Conservation (phyloP, 2,329 filamentous ascomycete genomes). For the Penicillium sp. region DNA sequence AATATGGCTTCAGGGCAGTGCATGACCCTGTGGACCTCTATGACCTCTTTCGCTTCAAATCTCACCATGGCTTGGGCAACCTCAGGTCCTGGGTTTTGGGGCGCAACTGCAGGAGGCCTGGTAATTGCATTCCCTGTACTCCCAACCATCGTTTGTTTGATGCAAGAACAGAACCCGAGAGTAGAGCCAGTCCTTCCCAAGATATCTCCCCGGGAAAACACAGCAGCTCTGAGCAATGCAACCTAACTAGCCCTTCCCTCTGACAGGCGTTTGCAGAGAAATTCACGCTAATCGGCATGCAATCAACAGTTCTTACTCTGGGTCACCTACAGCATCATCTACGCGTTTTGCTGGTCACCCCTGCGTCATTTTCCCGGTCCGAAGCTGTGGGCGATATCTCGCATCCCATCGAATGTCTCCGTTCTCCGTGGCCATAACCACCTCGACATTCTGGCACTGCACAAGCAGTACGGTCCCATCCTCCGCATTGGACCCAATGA, state of each 20-base stretch:
- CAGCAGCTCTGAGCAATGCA: background rate
- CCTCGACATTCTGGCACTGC: conserved; percentile 19
- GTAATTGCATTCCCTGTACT: conserved; percentile 17
- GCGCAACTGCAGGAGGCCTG: conserved; percentile 11
- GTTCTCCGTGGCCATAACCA: conserved; percentile 20
- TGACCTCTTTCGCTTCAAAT: background rate
- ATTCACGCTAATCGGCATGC: background rate
- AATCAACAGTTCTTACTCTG: conserved; percentile 1
- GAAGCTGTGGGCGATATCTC: conserved; percentile 18
- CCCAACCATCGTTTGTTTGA: conserved; percentile 2
- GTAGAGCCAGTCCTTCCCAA: background rate
- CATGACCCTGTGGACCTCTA: conserved; percentile 1
- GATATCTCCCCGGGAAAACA: background rate
- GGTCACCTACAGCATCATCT: conserved; percentile 8
- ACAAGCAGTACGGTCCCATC: conserved; percentile 16
- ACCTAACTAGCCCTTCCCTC: background rate
- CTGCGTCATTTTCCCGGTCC: conserved; percentile 26
- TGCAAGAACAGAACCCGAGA: conserved; percentile 12
- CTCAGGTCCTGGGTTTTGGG: conserved; percentile 11
- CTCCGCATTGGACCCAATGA: conserved; percentile 16
- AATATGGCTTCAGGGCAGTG: conserved; percentile 6
- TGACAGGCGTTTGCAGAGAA: background rate
- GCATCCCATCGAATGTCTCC: conserved; percentile 17
- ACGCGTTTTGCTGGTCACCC: conserved; percentile 20
- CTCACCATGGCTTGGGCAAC: conserved; percentile 8